A percentile compares a stretch with the other conserved stretches of the same genome.
These are phyloP conservation scores for Tulasnella sp. DNA, from an alignment of 768 basidiomycete species.

Conservation along the genomic window DNA sequence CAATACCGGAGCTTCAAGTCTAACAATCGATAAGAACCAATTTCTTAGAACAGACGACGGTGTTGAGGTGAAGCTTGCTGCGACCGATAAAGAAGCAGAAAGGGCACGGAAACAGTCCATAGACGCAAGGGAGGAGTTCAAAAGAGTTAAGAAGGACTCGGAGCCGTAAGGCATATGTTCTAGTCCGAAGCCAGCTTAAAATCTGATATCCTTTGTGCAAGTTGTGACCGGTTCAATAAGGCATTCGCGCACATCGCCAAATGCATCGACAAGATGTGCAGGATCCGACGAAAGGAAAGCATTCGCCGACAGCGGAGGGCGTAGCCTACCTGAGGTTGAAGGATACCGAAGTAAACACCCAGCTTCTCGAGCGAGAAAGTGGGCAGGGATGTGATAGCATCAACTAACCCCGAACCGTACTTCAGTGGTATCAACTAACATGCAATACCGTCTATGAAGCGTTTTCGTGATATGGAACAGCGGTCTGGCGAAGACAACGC, in stretches of 20 bases:
- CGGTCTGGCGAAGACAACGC: constrained; percentile 98
- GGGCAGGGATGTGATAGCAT: background rate
- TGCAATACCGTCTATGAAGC: constrained; percentile 99
- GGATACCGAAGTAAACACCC: constrained; percentile 74
- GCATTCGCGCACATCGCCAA: constrained; percentile 96
- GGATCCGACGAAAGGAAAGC: constrained; percentile 93
- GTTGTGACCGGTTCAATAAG: constrained; percentile 86
- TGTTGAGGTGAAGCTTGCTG: constrained; percentile 75
- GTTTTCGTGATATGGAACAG: constrained; percentile 98
- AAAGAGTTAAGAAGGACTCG: constrained; percentile 77
- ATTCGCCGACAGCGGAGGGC: constrained; percentile 89
- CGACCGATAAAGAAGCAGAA: constrained; percentile 90
- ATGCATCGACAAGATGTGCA: constrained; percentile 91
- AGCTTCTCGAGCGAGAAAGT: background rate
- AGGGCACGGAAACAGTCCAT: constrained; percentile 88
- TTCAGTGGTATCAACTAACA: constrained; percentile 93
- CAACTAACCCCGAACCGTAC: constrained; percentile 64
- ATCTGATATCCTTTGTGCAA: constrained; percentile 33
- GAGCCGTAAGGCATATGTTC: constrained; percentile 50
- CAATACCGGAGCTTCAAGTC: too few relatives aligned
- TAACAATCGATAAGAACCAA: too few relatives aligned
- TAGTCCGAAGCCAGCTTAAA: background rate
- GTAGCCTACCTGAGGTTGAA: constrained; percentile 95
- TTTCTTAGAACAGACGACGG: too few relatives aligned
- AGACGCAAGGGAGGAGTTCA: constrained; percentile 85